Evolutionary conservation across 2,329 filamentous ascomycete genomes (phyloP).

Genomic region (Thielaviopsis ethacetica): DNA sequence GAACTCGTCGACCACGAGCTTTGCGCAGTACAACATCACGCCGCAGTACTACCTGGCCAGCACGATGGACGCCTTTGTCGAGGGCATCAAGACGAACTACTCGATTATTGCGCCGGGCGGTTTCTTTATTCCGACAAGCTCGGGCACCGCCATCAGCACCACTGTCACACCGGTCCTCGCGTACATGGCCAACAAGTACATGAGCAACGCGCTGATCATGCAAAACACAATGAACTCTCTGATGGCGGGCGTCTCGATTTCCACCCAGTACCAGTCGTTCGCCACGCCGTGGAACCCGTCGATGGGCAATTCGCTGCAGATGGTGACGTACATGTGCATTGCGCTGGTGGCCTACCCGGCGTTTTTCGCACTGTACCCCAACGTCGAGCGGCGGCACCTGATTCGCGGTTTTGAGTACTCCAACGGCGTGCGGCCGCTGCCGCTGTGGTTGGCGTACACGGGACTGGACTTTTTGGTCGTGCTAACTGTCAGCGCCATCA

Average conservation of each 20-base stretch:
- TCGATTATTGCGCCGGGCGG: constrained; percentile 60
- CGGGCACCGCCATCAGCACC: too few species aligned
- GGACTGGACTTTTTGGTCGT: constrained; percentile 67
- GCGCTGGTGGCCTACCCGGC: constrained; percentile 65
- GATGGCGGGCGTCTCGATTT: constrained; percentile 50
- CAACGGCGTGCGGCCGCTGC: constrained; percentile 69
- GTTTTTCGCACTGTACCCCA: constrained; percentile 80
- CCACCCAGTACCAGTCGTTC: constrained; percentile 57
- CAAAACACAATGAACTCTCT: constrained; percentile 53
- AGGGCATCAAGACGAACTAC: constrained; percentile 45
- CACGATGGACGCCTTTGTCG: constrained; percentile 48
- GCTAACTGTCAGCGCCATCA: constrained; percentile 27
- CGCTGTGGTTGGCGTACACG: constrained; percentile 73
- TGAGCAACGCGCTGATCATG: constrained; percentile 41
- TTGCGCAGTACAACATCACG: constrained; percentile 5
- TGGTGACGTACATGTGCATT: constrained; percentile 68
- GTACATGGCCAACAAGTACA: constrained; percentile 48
- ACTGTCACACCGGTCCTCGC: constrained; percentile 49
- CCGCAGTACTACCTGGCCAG: constrained; percentile 29
- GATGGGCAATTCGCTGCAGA: constrained; percentile 57
- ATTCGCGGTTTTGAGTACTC: constrained; percentile 80
- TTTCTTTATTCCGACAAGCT: constrained; percentile 48
- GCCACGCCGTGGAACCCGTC: constrained; percentile 54
- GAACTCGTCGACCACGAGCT: constrained; percentile 3
- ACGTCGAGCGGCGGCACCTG: constrained; percentile 61